A percentile compares a stretch with the other conserved stretches of the same genome.
These are phyloP conservation scores for Ophiostoma sp. DNA, from an alignment of 2,329 filamentous ascomycete species.

Conservation along the genomic window DNA sequence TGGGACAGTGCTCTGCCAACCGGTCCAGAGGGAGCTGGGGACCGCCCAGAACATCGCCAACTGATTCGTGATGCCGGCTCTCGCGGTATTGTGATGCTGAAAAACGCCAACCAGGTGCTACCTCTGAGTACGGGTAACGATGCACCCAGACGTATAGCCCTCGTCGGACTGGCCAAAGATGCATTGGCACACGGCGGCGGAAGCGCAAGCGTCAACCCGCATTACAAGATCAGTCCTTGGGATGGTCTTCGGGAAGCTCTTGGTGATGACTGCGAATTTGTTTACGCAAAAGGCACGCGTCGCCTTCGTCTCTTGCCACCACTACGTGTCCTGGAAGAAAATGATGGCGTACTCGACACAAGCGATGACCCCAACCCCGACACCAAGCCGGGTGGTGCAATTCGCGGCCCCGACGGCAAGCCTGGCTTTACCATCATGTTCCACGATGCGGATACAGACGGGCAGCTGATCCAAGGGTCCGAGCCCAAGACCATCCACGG, in stretches of 20 bases:
- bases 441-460: neutral
- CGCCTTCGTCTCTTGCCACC: neutral
- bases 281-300: neutral
- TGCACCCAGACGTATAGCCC: neutral
- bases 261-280: conserved; percentile 29
- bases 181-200: conserved; percentile 55
- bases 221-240: conserved; percentile 60
- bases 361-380: conserved; percentile 8
- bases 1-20: neutral
- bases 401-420: neutral
- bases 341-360: neutral
- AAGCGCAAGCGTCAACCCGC: conserved; percentile 62
- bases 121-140: conserved; percentile 42
- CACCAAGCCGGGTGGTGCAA: neutral
- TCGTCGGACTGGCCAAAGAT: conserved; percentile 11
- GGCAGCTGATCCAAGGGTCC: neutral
- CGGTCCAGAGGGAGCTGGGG: neutral
- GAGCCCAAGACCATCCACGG: neutral
- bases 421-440: neutral
- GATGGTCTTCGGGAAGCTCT: conserved; percentile 55
- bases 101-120: conserved; percentile 54
- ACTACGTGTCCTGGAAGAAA: neutral
- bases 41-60: conserved; percentile 45
- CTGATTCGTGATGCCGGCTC: conserved; percentile 57
- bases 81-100: conserved; percentile 59